These are phyloP conservation scores for Eimeria necatrix DNA, from an alignment of 169 alveolate genomes.

Conservation along the genomic window DNA sequence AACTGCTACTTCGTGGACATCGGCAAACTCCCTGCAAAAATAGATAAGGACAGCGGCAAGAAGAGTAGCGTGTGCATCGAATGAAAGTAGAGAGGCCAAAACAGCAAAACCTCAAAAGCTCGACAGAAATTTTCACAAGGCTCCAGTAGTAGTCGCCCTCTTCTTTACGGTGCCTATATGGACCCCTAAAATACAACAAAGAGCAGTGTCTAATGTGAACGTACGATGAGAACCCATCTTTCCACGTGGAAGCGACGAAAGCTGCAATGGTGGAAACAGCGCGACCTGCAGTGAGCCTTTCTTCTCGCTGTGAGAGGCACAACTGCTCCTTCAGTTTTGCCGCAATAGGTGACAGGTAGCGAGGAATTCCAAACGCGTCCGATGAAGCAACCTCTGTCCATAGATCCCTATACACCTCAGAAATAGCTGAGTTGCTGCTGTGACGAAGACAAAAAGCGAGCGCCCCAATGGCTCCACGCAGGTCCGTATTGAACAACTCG, in stretches of 20 bases:
- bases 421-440: slow-evolving; percentile 39
- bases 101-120: not conserved
- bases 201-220: not conserved
- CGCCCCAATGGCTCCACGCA: slow-evolving; percentile 56
- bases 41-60: not conserved
- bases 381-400: slow-evolving; percentile 74
- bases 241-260: slow-evolving; percentile 66
- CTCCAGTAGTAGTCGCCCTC: too few species aligned
- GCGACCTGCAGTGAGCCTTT: slow-evolving; percentile 67
- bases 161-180: not conserved
- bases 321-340: slow-evolving; percentile 47
- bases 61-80: not conserved
- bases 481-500: slow-evolving; percentile 40
- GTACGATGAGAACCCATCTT: slow-evolving; percentile 50
- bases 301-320: slow-evolving; percentile 52
- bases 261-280: slow-evolving; percentile 63
- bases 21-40: slow-evolving; percentile 47
- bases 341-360: slow-evolving; percentile 29
- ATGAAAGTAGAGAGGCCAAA: not conserved
- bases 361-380: slow-evolving; percentile 68
- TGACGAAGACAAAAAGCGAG: slow-evolving; percentile 68
- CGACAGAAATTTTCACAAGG: not conserved
- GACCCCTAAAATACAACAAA: not conserved
- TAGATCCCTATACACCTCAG: slow-evolving; percentile 67
- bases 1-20: slow-evolving; percentile 34